Evolutionary conservation across 306 rosid genomes (phyloP).

Genomic region (Gillenia trifoliata): DNA sequence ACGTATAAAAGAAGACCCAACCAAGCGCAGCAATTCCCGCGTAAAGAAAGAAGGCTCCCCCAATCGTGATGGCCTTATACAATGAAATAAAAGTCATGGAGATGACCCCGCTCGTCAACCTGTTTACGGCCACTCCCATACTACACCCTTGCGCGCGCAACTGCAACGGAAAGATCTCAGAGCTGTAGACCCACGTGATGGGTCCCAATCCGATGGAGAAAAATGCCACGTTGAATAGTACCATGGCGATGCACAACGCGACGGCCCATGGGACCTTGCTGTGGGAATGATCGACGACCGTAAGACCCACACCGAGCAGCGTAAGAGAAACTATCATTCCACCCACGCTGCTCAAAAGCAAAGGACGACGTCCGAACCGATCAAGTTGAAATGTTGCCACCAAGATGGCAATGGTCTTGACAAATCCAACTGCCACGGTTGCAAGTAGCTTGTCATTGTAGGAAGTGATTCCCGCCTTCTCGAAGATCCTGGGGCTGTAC

Average conservation of each 20-base stretch:
- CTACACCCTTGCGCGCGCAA: no score
- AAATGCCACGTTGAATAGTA: conserved; percentile 38
- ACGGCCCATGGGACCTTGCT: conserved; percentile 45
- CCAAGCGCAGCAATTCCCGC: no score
- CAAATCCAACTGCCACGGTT: conserved; percentile 56
- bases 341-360: conserved; percentile 36
- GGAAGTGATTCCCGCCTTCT: conserved; percentile 58
- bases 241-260: conserved; percentile 37
- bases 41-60: no score
- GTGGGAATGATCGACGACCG: conserved; percentile 15
- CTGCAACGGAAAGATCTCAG: no score
- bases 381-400: conserved; percentile 55
- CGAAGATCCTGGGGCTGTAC: conserved; percentile 53
- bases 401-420: conserved; percentile 35
- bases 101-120: no score
- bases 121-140: no score
- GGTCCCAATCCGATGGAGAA: conserved; percentile 76
- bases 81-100: no score
- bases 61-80: no score
- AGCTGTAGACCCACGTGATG: no score
- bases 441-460: conserved; percentile 38
- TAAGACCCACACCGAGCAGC: conserved; percentile 34
- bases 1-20: no score
- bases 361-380: conserved; percentile 47
- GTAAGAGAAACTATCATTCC: conserved; percentile 53